These are phyloP conservation scores for Paecilomyces niveus DNA, from an alignment of 2,329 filamentous ascomycete species.

Conservation along the genomic window DNA sequence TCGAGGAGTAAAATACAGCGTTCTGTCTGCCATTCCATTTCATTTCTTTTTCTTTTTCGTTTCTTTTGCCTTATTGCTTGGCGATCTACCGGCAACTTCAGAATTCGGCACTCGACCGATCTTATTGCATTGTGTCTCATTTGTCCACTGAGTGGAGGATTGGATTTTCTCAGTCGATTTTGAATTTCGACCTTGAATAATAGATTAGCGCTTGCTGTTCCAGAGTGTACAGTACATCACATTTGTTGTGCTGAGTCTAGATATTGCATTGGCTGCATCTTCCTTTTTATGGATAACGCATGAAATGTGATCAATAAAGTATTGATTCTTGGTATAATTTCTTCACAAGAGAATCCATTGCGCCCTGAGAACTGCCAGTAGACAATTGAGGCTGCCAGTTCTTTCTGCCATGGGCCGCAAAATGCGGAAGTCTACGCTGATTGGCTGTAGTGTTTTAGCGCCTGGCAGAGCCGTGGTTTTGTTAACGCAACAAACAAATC, in stretches of 20 bases:
- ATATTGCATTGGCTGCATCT: slow-evolving; percentile 57
- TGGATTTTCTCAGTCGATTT: slow-evolving; percentile 21
- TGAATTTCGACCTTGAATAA: slow-evolving; percentile 1
- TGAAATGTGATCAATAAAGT: not conserved
- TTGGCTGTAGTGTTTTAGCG: slow-evolving; percentile 15
- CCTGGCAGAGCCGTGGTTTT: slow-evolving; percentile 16
- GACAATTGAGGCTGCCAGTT: not conserved
- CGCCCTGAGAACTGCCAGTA: not conserved
- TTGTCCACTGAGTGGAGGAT: slow-evolving; percentile 24
- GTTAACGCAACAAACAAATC: slow-evolving; percentile 19
- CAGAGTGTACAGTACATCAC: not conserved
- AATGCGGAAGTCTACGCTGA: slow-evolving; percentile 5
- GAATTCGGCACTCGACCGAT: not conserved
- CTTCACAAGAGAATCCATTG: not conserved
- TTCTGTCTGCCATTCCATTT: slow-evolving; percentile 6
- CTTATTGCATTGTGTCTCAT: slow-evolving; percentile 17
- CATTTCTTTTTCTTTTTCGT: slow-evolving; percentile 1
- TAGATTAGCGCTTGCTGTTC: slow-evolving; percentile 1
- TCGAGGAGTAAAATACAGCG: slow-evolving; percentile 32
- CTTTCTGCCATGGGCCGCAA: not conserved
- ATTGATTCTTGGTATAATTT: not conserved
- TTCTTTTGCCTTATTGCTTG: slow-evolving; percentile 16
- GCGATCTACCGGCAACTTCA: not conserved
- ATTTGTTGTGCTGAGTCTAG: slow-evolving; percentile 34
- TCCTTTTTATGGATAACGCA: not conserved